phyloP scores from a whole-genome alignment of 164 flowering plant genomes.

The Santalum album region DNA sequence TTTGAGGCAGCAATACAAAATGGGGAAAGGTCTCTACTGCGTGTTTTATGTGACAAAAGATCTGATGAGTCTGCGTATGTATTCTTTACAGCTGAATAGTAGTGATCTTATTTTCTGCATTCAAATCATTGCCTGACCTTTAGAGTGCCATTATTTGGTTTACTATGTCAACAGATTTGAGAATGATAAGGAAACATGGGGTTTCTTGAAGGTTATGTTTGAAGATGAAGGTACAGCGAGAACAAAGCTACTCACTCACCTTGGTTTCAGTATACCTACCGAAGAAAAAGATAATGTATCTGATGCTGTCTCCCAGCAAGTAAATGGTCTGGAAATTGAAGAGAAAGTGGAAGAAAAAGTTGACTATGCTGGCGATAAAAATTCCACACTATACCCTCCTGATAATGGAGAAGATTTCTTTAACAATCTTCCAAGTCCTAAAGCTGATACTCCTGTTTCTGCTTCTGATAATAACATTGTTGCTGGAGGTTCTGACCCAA shows the following conservation, averaged over 20 bases:
- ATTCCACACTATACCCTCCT: conserved; percentile 18
- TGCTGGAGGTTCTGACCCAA: conserved; percentile 22
- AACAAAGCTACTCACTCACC: conserved; percentile 66
- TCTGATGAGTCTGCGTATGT: conserved; percentile 76
- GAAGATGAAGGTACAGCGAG: conserved; percentile 77
- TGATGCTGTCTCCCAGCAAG: conserved; percentile 45
- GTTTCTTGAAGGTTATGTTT: conserved; percentile 90
- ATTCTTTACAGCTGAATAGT: too few relatives aligned
- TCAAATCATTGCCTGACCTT: too few relatives aligned
- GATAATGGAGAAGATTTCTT: conserved; percentile 97
- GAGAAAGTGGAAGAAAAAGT: conserved; percentile 29
- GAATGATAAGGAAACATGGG: conserved; percentile 89
- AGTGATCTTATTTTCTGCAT: too few relatives aligned
- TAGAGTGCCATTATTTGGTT: too few relatives aligned
- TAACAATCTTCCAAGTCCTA: conserved; percentile 94
- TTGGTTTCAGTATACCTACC: conserved; percentile 60
- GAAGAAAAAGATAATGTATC: conserved; percentile 30
- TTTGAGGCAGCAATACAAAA: conserved; percentile 85
- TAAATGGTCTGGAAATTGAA: conserved; percentile 36
- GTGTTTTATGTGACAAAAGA: conserved; percentile 70
- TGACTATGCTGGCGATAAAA: conserved; percentile 21
- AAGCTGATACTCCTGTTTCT: conserved; percentile 60
- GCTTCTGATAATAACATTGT: conserved; percentile 30
- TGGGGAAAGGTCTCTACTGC: conserved; percentile 71
- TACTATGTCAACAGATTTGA: conserved; percentile 40